Percentiles rank a stretch among this genome's conserved stretches.
These are phyloP conservation scores for Exutisphaerella laricina DNA, from an alignment of 2,329 filamentous ascomycete genomes.

Conservation along the genomic window DNA sequence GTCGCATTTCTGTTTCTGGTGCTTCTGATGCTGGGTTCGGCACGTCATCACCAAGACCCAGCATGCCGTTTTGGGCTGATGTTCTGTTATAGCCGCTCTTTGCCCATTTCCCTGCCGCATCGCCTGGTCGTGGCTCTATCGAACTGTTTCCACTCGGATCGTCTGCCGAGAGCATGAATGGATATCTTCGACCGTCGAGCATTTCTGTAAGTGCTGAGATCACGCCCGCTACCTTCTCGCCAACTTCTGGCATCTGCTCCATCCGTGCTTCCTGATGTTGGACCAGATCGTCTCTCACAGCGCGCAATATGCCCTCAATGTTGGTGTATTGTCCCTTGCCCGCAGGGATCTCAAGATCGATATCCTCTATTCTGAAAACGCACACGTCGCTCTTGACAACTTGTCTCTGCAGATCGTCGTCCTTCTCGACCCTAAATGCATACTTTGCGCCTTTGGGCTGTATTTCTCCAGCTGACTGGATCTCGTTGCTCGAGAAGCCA, in stretches of 20 bases:
- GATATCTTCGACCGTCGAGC: conserved; percentile 69
- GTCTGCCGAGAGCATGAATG: conserved; percentile 82
- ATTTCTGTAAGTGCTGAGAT: conserved; percentile 71
- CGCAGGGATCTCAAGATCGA: conserved; percentile 88
- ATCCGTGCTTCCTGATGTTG: conserved; percentile 78
- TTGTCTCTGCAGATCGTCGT: conserved; percentile 73
- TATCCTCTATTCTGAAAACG: conserved; percentile 77
- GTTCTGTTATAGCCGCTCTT: conserved; percentile 80
- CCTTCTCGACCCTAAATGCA: conserved; percentile 68
- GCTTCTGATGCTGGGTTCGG: conserved; percentile 40
- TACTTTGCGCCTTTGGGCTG: conserved; percentile 84
- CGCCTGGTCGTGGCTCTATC: conserved; percentile 74
- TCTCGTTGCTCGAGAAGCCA: conserved; percentile 82
- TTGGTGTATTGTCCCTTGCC: conserved; percentile 90
- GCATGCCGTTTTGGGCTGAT: conserved; percentile 74
- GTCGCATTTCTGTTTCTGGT: conserved; percentile 51
- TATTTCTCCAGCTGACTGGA: conserved; percentile 86
- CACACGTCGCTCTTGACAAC: conserved; percentile 90
- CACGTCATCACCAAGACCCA: conserved; percentile 61
- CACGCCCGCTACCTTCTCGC: conserved; percentile 69
- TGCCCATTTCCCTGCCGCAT: conserved; percentile 81
- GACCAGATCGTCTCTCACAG: conserved; percentile 73
- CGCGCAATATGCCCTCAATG: conserved; percentile 77
- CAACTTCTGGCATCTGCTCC: conserved; percentile 69
- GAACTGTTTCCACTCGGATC: conserved; percentile 95